These are phyloP conservation scores for Termitomyces sp. DNA, from an alignment of 768 basidiomycete species.

Conservation along the genomic window DNA sequence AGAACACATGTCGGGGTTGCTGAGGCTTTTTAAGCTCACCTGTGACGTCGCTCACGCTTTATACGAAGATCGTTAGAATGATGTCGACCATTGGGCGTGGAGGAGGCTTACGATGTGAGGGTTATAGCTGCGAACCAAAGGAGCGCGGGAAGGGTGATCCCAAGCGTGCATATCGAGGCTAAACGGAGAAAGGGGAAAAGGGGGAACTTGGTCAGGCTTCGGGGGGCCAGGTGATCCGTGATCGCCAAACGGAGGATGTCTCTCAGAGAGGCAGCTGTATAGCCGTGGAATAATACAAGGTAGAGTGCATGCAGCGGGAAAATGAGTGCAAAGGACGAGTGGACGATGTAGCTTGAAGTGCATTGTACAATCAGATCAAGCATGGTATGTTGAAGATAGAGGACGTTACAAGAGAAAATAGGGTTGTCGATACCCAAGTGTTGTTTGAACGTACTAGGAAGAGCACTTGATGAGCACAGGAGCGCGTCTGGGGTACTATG, in stretches of 20 bases:
- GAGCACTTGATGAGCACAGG: not conserved
- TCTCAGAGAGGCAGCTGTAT: slow-evolving; percentile 43
- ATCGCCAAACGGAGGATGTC: slow-evolving; percentile 46
- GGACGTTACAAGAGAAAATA: slow-evolving; percentile 77
- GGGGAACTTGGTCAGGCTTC: slow-evolving; percentile 31
- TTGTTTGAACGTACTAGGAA: slow-evolving; percentile 70
- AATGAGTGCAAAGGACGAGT: slow-evolving; percentile 71
- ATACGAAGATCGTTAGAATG: not conserved
- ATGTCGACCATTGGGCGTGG: not conserved
- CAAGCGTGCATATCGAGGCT: slow-evolving; percentile 40
- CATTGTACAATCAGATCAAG: not conserved
- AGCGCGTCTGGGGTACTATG: not conserved
- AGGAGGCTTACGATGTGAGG: slow-evolving; percentile 60
- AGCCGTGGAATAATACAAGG: slow-evolving; percentile 44
- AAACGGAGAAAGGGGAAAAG: slow-evolving; percentile 29
- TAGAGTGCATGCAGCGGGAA: slow-evolving; percentile 79
- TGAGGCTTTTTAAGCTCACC: slow-evolving; percentile 25
- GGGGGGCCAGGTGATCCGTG: slow-evolving; percentile 37
- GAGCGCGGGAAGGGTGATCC: slow-evolving; percentile 57
- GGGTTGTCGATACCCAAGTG: slow-evolving; percentile 75
- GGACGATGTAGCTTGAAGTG: slow-evolving; percentile 69
- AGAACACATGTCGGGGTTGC: slow-evolving; percentile 1
- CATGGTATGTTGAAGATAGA: not conserved
- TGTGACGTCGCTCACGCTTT: slow-evolving; percentile 78
- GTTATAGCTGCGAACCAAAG: slow-evolving; percentile 74